phyloP scores from a whole-genome alignment of 2,329 filamentous ascomycete species.

The Diaporthe humulicola region DNA sequence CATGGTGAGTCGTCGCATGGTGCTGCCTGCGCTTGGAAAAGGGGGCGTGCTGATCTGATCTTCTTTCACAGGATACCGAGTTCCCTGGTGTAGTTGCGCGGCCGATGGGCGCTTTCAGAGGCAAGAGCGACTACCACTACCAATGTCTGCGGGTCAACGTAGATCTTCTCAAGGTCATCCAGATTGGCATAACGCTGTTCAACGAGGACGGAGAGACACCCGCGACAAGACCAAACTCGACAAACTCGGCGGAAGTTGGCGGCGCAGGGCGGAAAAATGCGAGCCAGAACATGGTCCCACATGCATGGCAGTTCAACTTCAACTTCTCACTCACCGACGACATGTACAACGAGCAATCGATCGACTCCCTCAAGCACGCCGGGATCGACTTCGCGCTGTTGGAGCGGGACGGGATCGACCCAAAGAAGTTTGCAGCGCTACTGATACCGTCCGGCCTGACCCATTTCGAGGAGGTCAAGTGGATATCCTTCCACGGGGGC shows the following conservation, averaged over 20 bases:
- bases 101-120: conserved; percentile 93
- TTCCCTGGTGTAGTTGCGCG: conserved; percentile 98
- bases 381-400: conserved; percentile 93
- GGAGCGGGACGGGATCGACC: conserved; percentile 90
- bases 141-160: conserved; percentile 98
- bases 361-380: conserved; percentile 88
- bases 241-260: conserved; percentile 56
- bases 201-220: conserved; percentile 90
- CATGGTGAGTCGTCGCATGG: conserved; percentile 76
- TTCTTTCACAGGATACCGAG: conserved; percentile 82
- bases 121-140: conserved; percentile 98
- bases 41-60: conserved; percentile 30
- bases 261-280: conserved; percentile 55
- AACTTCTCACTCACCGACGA: conserved; percentile 94
- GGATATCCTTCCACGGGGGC: conserved; percentile 97
- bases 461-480: conserved; percentile 88
- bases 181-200: conserved; percentile 95
- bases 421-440: conserved; percentile 87
- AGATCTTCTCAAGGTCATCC: conserved; percentile 96
- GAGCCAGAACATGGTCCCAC: conserved; percentile 73
- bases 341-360: conserved; percentile 98
- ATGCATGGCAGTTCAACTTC: conserved; percentile 99
- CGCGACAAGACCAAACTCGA: conserved; percentile 72
- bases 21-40: not conserved
- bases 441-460: conserved; percentile 94